Evolutionary conservation across 1,139 yeast species (phyloP).

Genomic region (Sugiyamaella grinbergsii): DNA sequence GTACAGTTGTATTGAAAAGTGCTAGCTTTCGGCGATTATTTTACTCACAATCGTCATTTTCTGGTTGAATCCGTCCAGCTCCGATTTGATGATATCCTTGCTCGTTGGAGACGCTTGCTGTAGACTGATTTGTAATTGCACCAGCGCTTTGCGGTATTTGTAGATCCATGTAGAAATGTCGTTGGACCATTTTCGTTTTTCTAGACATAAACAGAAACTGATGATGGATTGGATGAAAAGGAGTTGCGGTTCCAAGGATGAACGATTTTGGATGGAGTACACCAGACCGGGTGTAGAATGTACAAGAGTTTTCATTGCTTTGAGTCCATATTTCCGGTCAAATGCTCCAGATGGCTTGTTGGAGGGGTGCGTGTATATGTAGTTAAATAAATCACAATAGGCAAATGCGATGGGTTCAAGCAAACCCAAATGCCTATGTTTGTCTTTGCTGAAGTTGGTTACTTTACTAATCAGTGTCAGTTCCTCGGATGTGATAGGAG

Average conservation of each 20-base stretch:
- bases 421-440: background rate
- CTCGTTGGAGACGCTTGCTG: slow-evolving; percentile 14
- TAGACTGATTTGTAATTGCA: background rate
- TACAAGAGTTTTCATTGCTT: slow-evolving; percentile 25
- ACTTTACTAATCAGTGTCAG: slow-evolving; percentile 12
- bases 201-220: slow-evolving; percentile 17
- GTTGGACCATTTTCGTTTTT: slow-evolving; percentile 18
- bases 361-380: slow-evolving; percentile 8
- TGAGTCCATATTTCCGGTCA: slow-evolving; percentile 22
- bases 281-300: slow-evolving; percentile 13
- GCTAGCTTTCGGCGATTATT: background rate
- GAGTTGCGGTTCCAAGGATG: background rate
- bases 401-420: slow-evolving; percentile 13
- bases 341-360: slow-evolving; percentile 14
- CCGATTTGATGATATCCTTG: slow-evolving; percentile 8
- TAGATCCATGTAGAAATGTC: slow-evolving; percentile 21
- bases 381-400: slow-evolving; percentile 16
- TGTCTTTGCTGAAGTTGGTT: slow-evolving; percentile 7
- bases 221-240: slow-evolving; percentile 20
- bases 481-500: background rate
- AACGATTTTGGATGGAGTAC: background rate
- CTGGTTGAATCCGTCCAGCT: slow-evolving; percentile 24
- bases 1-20: no score
- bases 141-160: slow-evolving; percentile 14
- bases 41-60: slow-evolving; percentile 22